These are phyloP conservation scores for Myriangium duriaei DNA, from an alignment of 2,329 filamentous ascomycete genomes.

Conservation along the genomic window DNA sequence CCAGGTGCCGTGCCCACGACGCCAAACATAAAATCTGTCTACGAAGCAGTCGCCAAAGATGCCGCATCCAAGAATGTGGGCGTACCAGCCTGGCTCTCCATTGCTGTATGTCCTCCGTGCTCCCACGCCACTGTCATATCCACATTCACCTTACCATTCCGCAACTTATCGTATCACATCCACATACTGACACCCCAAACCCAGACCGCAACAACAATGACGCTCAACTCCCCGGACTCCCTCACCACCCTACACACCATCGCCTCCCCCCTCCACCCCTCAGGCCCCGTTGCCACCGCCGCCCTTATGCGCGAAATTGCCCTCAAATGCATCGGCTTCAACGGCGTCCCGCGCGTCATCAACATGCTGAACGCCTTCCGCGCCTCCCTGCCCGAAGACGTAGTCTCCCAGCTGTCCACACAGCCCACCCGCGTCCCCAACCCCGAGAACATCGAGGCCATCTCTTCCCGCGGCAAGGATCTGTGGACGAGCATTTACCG, in stretches of 20 bases:
- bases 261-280: slow-evolving; percentile 20
- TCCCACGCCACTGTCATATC: too few relatives aligned
- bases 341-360: slow-evolving; percentile 69
- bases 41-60: slow-evolving; percentile 50
- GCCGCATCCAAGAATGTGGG: slow-evolving; percentile 52
- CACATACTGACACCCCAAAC: too few relatives aligned
- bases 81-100: slow-evolving; percentile 50
- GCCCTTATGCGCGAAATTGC: slow-evolving; percentile 65
- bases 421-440: slow-evolving; percentile 43
- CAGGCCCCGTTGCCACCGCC: slow-evolving; percentile 39
- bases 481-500: slow-evolving; percentile 70
- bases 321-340: slow-evolving; percentile 67
- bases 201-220: slow-evolving; percentile 70
- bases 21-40: slow-evolving; percentile 49
- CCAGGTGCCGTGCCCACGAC: slow-evolving; percentile 55
- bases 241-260: slow-evolving; percentile 49
- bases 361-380: slow-evolving; percentile 67
- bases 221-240: slow-evolving; percentile 72
- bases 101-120: slow-evolving; percentile 40
- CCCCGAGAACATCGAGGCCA: slow-evolving; percentile 33
- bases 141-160: too few relatives aligned
- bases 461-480: slow-evolving; percentile 45
- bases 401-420: slow-evolving; percentile 43
- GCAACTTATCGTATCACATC: too few relatives aligned
- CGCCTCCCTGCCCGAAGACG: slow-evolving; percentile 44